Evolutionary conservation across 1,139 yeast genomes (phyloP), one percentile per base, ranked within the genome.

Genomic region (Scheffersomyces segobiensis): DNA sequence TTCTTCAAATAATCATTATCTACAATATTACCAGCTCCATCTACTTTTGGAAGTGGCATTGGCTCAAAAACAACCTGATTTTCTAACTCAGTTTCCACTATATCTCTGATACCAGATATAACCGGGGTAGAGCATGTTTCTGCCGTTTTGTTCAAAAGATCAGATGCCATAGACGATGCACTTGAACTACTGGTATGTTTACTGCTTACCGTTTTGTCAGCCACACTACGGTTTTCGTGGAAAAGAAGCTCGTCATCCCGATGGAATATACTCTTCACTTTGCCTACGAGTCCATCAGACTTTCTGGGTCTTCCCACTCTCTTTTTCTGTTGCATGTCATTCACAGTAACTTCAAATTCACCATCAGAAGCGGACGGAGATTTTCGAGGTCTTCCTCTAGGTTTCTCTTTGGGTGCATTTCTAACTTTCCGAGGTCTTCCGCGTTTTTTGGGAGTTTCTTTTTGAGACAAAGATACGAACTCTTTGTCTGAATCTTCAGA

Each of bases 291-390:
- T n/a, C 63, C 65, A 21, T 70, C 76, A n/a, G 76, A 69, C 52
- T 73, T 77, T 47, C 76, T 69, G 7, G 80, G 80, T 53, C 81
- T 63, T 1, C 81, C 81, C 2, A 70, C 73, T 52, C 60, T 66
- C 50, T 65, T 61, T 48, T 55, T 65, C 49, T 54, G 56, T 49
- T 58, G 62, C 3, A 57, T 54, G 7, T 52, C 51, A 42, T 19
- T n/a, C 10, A 0, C 32, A 22, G 50, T 52, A 42, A 5, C 14
- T 22, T 55, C 60, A 46, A 56, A 56, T 1, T 56, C 56, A 32
- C 53, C 47, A 20, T 49, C 59, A 5, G 46, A 47, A 56, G 21
- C 8, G 17, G n/a, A 47, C 55, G 19, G 53, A 56, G 14, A 52
- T 57, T 14, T 53, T 52, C 39, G 50, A 52, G 5, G 32, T 42